These are phyloP conservation scores for Fimicolochytrium jonesii DNA, from an alignment of 192 early-diverging fungal genomes.

Conservation along the genomic window DNA sequence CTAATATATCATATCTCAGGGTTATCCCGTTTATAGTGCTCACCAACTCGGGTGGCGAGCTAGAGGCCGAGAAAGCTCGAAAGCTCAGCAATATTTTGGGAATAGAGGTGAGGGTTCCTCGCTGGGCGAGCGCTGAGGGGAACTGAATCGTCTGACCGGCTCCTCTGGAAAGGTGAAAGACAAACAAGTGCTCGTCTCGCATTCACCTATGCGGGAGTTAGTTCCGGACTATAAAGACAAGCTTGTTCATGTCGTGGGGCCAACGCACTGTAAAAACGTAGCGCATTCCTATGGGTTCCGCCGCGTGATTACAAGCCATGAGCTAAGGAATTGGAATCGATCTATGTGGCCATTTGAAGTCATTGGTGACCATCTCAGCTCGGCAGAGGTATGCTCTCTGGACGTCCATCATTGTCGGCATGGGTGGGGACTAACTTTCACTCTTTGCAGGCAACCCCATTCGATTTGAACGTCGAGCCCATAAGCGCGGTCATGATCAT, in stretches of 20 bases:
- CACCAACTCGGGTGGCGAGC: conserved; percentile 24
- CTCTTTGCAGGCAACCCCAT: too few relatives aligned
- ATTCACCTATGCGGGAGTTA: conserved; percentile 12
- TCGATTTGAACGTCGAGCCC: conserved; percentile 2
- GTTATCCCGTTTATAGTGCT: conserved; percentile 14
- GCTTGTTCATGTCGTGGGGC: conserved; percentile 13
- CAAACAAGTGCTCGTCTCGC: conserved; percentile 6
- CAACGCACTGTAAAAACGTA: conserved; percentile 1
- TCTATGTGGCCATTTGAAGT: conserved; percentile 7
- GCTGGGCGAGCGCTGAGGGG: not conserved
- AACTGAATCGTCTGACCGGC: not conserved
- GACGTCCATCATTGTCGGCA: too few relatives aligned
- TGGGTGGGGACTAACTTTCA: too few relatives aligned
- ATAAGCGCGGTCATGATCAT: conserved; percentile 16
- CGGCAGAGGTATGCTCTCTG: too few relatives aligned
- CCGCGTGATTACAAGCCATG: conserved; percentile 1
- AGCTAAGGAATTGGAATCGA: conserved; percentile 1
- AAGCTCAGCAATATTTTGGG: conserved; percentile 1
- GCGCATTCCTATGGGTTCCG: conserved; percentile 16
- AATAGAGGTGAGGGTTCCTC: not conserved
- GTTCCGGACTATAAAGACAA: not conserved
- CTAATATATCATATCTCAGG: too few relatives aligned
- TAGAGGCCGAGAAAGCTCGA: conserved; percentile 9
- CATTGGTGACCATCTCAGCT: not conserved
- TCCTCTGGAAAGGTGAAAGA: not conserved